Base-by-base conservation (phyloP, 371 early-diverging fungal genomes). In the Mortierella sp. region DNA sequence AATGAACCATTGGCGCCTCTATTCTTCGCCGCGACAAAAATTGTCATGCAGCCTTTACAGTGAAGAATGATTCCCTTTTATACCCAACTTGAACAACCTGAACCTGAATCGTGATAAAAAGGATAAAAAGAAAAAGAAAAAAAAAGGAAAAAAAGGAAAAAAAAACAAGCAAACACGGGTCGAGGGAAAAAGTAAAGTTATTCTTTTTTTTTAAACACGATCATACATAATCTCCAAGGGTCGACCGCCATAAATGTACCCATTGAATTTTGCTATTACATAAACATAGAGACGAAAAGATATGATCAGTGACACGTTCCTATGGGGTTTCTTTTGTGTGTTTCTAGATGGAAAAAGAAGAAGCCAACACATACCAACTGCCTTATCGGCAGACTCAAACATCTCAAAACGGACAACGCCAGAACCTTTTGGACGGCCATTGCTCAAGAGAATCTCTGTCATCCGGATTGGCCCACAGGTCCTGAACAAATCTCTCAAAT, bases 351-450 rank as follows among this genome's bases (percentile, higher is more conserved):
- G 20, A 3, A 20, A 30, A 2, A 20, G n/a, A 20, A 30, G 10
- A n/a, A 43, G 43, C n/a, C 40, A 5, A 47, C 2, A 58, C 74
- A 59, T 87, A 88, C 91, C 88, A 68, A 92, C 89, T 8, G 92
- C 92, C 51, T 85, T 83, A 54, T 90, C 90, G 55, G 91, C 91
- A 12, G 87, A 83, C 24, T 83, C 79, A 28, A 83, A 86, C 60
- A 88, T 77, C 64, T 92, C 91, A 59, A 92, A 92, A 8, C 90
- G 86, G 6, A 92, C 92, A 69, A 88, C 70, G 1, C 92, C 92
- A 20, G 91, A 86, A 0, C 91, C 92, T 70, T 89, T 90, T 9
- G 92, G 87, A 64, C 90, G 86, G 11, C 91, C 92, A 66, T 84
- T 84, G 9, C 72, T 40, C 63, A 80, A 66, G 52, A 90, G 66